These are phyloP conservation scores for Petunia hybrid DNA, from an alignment of 305 asterid species.

Conservation along the genomic window DNA sequence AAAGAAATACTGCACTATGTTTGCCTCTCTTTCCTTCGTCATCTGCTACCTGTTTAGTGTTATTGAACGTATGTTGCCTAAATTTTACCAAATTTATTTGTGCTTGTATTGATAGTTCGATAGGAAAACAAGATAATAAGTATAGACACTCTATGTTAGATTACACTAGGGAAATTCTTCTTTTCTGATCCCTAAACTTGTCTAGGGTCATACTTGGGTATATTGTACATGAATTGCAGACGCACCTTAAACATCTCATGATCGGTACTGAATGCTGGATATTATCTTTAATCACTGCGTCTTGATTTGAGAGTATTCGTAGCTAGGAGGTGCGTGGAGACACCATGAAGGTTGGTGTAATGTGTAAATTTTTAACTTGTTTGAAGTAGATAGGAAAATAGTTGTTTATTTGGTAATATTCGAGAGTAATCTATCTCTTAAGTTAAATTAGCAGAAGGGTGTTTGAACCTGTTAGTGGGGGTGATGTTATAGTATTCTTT, in stretches of 20 bases:
- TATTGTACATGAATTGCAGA: constrained; percentile 66
- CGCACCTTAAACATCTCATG: constrained; percentile 59
- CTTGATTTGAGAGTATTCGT: constrained; percentile 59
- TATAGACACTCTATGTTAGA: constrained; percentile 30
- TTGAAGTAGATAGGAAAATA: constrained; percentile 5
- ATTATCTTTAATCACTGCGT: constrained; percentile 54
- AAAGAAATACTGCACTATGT: background rate
- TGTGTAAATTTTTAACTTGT: constrained; percentile 48
- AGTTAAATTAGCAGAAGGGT: background rate
- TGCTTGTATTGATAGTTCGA: constrained; percentile 18
- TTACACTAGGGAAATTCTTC: constrained; percentile 38
- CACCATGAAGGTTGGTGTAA: constrained; percentile 70
- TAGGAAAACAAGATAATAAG: constrained; percentile 12
- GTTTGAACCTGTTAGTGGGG: background rate
- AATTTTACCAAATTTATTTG: background rate
- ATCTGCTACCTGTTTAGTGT: background rate
- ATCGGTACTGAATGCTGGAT: constrained; percentile 62
- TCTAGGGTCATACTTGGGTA: constrained; percentile 65
- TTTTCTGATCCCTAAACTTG: constrained; percentile 54
- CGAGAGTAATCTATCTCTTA: background rate
- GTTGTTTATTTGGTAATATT: constrained; percentile 28
- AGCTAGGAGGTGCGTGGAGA: constrained; percentile 65
- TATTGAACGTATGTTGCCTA: background rate
- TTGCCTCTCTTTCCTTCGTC: background rate
- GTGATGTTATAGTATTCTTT: background rate